These are phyloP conservation scores for Phyllosticta citriasiana DNA, from an alignment of 2,329 filamentous ascomycete species.

Conservation along the genomic window DNA sequence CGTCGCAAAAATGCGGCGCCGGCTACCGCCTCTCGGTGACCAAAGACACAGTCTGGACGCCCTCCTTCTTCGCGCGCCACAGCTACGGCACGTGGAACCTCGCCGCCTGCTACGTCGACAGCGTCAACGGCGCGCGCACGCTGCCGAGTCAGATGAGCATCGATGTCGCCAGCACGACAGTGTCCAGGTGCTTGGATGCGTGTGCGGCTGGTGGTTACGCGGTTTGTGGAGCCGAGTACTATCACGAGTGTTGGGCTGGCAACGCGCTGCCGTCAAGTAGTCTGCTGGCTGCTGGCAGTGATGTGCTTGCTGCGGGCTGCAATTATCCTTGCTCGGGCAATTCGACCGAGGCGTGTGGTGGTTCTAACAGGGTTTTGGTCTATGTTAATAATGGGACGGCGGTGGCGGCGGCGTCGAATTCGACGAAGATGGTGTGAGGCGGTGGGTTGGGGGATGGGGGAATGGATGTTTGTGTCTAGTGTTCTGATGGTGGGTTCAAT, in stretches of 20 bases:
- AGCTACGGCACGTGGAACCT: constrained; percentile 1
- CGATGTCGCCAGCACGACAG: not conserved
- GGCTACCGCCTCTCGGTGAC: constrained; percentile 3
- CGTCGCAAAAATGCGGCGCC: not conserved
- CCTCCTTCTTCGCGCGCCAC: not conserved
- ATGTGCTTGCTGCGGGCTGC: not conserved
- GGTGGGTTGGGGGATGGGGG: no score
- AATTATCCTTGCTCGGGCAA: constrained; percentile 5
- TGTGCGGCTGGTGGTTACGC: constrained; percentile 13
- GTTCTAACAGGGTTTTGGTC: not conserved
- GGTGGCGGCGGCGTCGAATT: not conserved
- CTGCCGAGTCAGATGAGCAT: not conserved
- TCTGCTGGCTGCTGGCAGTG: not conserved
- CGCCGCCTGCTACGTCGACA: constrained; percentile 1
- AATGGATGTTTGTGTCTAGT: no score
- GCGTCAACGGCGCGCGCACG: not conserved
- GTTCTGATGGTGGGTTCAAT: no score
- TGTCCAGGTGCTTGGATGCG: constrained; percentile 2
- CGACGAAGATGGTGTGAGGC: not conserved
- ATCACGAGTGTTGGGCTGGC: constrained; percentile 26
- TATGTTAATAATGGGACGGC: not conserved
- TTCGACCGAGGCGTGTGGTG: constrained; percentile 4
- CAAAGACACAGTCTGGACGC: constrained; percentile 1
- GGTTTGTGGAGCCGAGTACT: constrained; percentile 21
- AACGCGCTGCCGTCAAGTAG: constrained; percentile 15